A percentile compares a stretch with the other conserved stretches of the same genome.
These are phyloP conservation scores for Penicillium griseofulvum DNA, from an alignment of 2,329 filamentous ascomycete species.

Conservation along the genomic window DNA sequence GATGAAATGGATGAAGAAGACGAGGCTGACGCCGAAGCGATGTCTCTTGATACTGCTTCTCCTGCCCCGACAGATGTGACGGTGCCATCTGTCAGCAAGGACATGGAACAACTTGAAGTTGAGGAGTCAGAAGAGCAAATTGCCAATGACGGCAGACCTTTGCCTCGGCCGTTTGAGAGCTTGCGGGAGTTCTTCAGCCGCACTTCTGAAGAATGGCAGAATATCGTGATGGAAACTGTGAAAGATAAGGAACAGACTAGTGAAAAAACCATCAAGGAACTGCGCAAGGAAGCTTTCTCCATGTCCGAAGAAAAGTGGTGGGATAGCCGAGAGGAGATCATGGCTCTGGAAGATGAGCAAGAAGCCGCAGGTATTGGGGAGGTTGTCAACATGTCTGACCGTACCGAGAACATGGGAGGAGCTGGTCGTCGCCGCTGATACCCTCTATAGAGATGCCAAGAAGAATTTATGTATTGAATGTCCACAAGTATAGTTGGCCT, in stretches of 20 bases:
- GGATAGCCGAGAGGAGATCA: conserved; percentile 94
- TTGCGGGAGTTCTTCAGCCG: conserved; percentile 88
- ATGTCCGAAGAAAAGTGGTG: conserved; percentile 97
- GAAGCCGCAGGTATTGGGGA: conserved; percentile 93
- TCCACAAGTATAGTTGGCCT: background rate
- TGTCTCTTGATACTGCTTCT: conserved; percentile 39
- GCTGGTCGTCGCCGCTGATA: conserved; percentile 46
- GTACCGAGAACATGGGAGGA: conserved; percentile 53
- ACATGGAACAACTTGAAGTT: conserved; percentile 39
- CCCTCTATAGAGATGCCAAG: background rate
- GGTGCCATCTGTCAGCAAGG: conserved; percentile 36
- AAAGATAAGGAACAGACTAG: conserved; percentile 60
- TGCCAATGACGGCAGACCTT: conserved; percentile 72
- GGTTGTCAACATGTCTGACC: conserved; percentile 81
- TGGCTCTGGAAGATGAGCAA: conserved; percentile 88
- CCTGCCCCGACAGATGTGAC: conserved; percentile 38
- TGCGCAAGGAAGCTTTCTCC: conserved; percentile 86
- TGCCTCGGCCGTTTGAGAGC: conserved; percentile 79
- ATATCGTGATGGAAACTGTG: conserved; percentile 72
- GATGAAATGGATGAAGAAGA: conserved; percentile 44
- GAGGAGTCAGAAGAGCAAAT: conserved; percentile 43
- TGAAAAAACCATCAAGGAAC: conserved; percentile 76
- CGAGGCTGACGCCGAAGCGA: conserved; percentile 39
- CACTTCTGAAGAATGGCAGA: conserved; percentile 88
- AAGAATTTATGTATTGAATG: background rate